These are phyloP conservation scores for Fusarium musae DNA, from an alignment of 2,329 filamentous ascomycete species.

Conservation along the genomic window DNA sequence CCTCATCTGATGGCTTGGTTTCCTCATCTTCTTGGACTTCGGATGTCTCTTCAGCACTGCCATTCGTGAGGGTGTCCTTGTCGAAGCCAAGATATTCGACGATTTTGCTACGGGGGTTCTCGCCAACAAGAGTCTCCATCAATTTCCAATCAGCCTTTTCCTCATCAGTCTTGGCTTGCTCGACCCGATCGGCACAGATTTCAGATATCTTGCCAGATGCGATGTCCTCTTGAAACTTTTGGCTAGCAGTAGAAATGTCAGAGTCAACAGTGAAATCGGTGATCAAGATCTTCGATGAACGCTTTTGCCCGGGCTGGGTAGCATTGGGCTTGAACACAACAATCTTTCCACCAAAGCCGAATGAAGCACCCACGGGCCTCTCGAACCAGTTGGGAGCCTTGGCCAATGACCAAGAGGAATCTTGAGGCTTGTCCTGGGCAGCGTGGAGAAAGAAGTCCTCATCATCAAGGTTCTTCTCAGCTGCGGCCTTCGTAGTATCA, in stretches of 20 bases:
- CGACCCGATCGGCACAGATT: conserved; percentile 84
- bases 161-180: conserved; percentile 81
- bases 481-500: conserved; percentile 72
- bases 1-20: conserved; percentile 45
- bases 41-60: conserved; percentile 51
- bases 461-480: conserved; percentile 79
- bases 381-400: conserved; percentile 93
- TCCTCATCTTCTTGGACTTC: conserved; percentile 39
- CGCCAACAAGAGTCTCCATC: conserved; percentile 86
- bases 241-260: conserved; percentile 82
- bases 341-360: conserved; percentile 95
- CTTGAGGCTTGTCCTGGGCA: conserved; percentile 90
- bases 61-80: conserved; percentile 65
- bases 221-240: conserved; percentile 87
- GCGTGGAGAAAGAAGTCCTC: conserved; percentile 98
- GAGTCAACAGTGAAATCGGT: conserved; percentile 90
- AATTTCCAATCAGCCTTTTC: conserved; percentile 98
- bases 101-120: conserved; percentile 86
- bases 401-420: conserved; percentile 84
- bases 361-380: conserved; percentile 84
- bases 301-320: conserved; percentile 69
- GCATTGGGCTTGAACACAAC: conserved; percentile 75
- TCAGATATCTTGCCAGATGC: conserved; percentile 78
- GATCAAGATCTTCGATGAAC: conserved; percentile 82
- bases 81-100: conserved; percentile 91